Evolutionary conservation across 2,329 filamentous ascomycete genomes (phyloP).

Genomic region (Hyphodiscus sp.): DNA sequence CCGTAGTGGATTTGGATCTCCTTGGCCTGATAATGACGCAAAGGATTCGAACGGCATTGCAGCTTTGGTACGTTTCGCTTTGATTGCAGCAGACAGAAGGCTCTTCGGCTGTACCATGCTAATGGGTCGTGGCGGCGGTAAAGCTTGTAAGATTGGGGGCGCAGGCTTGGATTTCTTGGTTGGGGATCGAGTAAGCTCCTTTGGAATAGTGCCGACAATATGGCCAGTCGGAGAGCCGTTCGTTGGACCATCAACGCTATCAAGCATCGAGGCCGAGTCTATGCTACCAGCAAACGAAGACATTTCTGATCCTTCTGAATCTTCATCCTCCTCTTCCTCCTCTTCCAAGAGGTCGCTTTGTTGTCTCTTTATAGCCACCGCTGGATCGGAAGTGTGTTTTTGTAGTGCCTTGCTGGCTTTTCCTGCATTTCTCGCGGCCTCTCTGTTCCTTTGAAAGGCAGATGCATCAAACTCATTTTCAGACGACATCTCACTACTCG

Average conservation of each 20-base stretch:
- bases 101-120: conserved; percentile 66
- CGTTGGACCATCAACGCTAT: conserved; percentile 53
- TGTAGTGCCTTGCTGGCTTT: conserved; percentile 46
- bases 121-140: conserved; percentile 63
- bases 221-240: conserved; percentile 48
- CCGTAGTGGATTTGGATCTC: conserved; percentile 67
- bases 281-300: conserved; percentile 61
- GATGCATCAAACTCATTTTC: conserved; percentile 71
- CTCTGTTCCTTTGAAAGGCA: conserved; percentile 56
- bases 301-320: conserved; percentile 56
- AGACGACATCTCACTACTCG: conserved; percentile 76
- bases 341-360: conserved; percentile 44
- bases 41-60: conserved; percentile 71
- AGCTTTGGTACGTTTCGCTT: conserved; percentile 63
- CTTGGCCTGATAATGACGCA: conserved; percentile 69
- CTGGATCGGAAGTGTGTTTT: conserved; percentile 47
- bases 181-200: conserved; percentile 53
- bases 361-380: conserved; percentile 27
- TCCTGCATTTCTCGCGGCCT: conserved; percentile 52
- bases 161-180: conserved; percentile 57
- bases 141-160: conserved; percentile 51
- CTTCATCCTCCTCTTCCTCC: conserved; percentile 36
- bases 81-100: conserved; percentile 64
- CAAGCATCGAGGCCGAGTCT: conserved; percentile 66
- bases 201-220: conserved; percentile 58